Percentiles rank a stretch among this genome's conserved stretches.
Evolutionary conservation across 176 grass and related monocot genomes (phyloP).

Genomic region (Rhipidocladum racemiflorum): DNA sequence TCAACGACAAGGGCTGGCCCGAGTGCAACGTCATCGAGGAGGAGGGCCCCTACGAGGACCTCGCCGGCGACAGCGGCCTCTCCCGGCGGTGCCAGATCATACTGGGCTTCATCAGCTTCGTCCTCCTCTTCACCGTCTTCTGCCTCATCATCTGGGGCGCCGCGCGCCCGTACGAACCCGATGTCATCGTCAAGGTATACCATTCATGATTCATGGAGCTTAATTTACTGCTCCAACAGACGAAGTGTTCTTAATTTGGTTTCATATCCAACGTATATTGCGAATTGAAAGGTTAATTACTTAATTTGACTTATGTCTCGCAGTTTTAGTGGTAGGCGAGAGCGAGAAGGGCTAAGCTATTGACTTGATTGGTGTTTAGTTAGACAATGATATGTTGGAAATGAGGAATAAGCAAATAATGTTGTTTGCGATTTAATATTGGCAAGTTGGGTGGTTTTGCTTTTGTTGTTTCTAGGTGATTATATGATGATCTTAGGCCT

Average conservation of each 20-base stretch:
- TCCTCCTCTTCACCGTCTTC: constrained; percentile 73
- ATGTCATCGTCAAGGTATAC: constrained; percentile 78
- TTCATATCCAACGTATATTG: not conserved
- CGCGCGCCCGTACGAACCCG: constrained; percentile 70
- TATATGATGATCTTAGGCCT: not conserved
- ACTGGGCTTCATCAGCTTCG: constrained; percentile 53
- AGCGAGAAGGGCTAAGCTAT: constrained; percentile 4
- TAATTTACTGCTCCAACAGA: not conserved
- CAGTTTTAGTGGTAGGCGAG: not conserved
- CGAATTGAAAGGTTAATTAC: not conserved
- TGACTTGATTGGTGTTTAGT: constrained; percentile 1
- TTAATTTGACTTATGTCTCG: not conserved
- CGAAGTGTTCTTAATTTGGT: not conserved
- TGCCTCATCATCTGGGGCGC: constrained; percentile 96
- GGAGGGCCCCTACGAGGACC: constrained; percentile 73
- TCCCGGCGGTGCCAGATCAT: constrained; percentile 65
- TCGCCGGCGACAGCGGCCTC: constrained; percentile 59
- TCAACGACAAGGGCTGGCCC: constrained; percentile 92
- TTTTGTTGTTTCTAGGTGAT: not conserved
- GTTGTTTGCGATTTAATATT: not conserved
- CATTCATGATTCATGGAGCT: not conserved
- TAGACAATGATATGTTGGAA: not conserved
- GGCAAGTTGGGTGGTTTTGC: not conserved
- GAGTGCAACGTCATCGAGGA: constrained; percentile 97
- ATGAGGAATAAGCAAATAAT: not conserved